Conservation (phyloP, 768 basidiomycete genomes). For the Panus rudis region DNA sequence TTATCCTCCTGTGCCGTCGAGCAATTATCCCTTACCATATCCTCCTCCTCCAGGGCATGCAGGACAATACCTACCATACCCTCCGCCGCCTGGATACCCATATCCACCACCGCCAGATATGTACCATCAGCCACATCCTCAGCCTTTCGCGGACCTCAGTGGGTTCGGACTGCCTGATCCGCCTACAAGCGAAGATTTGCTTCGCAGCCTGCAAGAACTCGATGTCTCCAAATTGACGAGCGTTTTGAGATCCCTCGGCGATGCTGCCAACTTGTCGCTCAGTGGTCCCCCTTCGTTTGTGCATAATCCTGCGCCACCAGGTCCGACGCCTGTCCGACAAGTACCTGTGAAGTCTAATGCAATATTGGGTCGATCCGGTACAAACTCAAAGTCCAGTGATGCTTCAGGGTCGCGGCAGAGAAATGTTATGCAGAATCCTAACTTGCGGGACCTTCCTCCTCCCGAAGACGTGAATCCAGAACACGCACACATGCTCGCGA, state of each 20-base stretch:
- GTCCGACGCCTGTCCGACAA: conserved; percentile 33
- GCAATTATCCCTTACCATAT: conserved; percentile 20
- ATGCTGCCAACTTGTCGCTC: conserved; percentile 33
- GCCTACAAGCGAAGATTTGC: conserved; percentile 63
- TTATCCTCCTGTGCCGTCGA: conserved; percentile 2
- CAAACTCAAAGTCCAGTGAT: conserved; percentile 22
- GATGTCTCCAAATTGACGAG: conserved; percentile 66
- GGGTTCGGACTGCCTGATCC: conserved; percentile 32
- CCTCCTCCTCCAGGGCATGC: conserved; percentile 17
- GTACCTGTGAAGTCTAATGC: conserved; percentile 36
- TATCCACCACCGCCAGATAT: conserved; percentile 17
- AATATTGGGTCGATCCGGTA: conserved; percentile 34
- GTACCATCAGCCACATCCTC: conserved; percentile 22
- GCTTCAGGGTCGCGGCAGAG: background rate
- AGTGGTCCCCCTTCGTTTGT: conserved; percentile 14
- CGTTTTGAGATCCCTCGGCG: conserved; percentile 58
- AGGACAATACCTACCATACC: conserved; percentile 24
- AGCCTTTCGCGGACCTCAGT: conserved; percentile 26
- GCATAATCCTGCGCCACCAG: conserved; percentile 20
- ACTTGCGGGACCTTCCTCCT: conserved; percentile 3
- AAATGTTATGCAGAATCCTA: background rate
- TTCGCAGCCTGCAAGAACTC: conserved; percentile 65
- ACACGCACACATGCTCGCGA: conserved; percentile 66
- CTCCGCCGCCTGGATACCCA: conserved; percentile 23
- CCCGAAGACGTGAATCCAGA: conserved; percentile 37